phyloP scores from a whole-genome alignment of 2,329 filamentous ascomycete genomes.

The Botrytis deweyae region DNA sequence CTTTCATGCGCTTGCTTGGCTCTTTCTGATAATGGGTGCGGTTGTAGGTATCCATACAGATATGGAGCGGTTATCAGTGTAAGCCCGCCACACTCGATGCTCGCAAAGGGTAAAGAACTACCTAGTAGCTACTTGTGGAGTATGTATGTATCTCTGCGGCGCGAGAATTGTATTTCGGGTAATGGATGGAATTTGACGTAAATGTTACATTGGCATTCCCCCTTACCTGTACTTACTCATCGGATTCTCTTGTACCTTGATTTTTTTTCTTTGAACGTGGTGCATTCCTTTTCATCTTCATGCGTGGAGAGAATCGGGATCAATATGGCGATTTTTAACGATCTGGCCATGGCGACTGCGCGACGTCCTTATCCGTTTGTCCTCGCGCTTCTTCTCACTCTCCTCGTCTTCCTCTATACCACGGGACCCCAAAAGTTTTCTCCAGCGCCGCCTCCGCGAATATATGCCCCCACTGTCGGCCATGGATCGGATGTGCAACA shows the following conservation, averaged over 20 bases:
- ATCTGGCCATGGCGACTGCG: neutral
- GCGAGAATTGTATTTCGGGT: neutral
- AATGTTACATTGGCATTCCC: neutral
- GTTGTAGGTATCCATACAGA: neutral
- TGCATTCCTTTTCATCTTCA: neutral
- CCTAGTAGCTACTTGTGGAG: neutral
- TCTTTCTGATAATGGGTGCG: neutral
- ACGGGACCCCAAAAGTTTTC: neutral
- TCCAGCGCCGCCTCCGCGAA: neutral
- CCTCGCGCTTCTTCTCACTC: neutral
- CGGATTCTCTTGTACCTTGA: neutral
- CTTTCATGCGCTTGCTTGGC: neutral
- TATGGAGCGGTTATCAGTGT: neutral
- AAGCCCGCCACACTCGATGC: neutral
- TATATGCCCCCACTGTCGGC: neutral
- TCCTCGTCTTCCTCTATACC: neutral
- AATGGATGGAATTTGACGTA: neutral
- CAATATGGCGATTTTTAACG: constrained; percentile 5
- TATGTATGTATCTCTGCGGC: neutral
- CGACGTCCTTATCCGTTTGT: neutral
- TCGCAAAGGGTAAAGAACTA: neutral
- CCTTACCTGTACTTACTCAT: neutral
- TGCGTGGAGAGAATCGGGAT: neutral
- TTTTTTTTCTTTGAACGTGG: neutral
- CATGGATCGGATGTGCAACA: neutral